Base-by-base conservation (phyloP, 2,329 filamentous ascomycete genomes). In the Alternaria atra region DNA sequence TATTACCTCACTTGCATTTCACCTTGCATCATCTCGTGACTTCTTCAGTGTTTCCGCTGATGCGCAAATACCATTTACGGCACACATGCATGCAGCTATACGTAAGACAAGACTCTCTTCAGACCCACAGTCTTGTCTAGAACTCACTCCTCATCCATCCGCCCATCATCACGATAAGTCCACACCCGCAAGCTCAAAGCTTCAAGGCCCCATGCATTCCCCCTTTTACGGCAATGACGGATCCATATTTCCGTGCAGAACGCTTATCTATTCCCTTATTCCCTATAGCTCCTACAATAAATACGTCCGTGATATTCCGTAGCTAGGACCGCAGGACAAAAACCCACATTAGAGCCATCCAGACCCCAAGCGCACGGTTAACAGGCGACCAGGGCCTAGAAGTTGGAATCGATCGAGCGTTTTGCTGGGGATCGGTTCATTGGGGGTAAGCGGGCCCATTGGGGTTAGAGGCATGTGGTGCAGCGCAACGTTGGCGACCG, bases 401-500 rank as follows among this genome's bases (percentile, higher is more conserved):
- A 23, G 35, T 52, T 15, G 35, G 27, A 32, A 64, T 62, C 51
- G 60, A 67, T 67, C 65, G 53, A 29, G 8, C 13, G 27, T 46
- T 53, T 44, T n/a, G 63, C 60, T 63, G 63, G 47, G 30, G 46
- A 67, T 67, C 63, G 57, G 30, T 15, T 44, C 15, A 25, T 27
- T 37, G 17, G 29, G 27, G 37, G 5, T 15, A 20, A 30, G 34
- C 17, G 12, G 34, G 39, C 48, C 10, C 44, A 48, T 39, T n/a
- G 37, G 25, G 42, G 34, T 47, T 15, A 29, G 29, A 29, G 52
- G 43, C 13, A 42, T n/a, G 7, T 32, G 43, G 53, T 50, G 40
- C 52, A 63, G 43, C 43, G 61, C 53, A 30, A 56, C 56, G 52
- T 60, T 58, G 51, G 60, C 52, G 44, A 15, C 65, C 60, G 59